These are phyloP conservation scores for Suhomyces anneliseae DNA, from an alignment of 1,139 yeast genomes.

Conservation along the genomic window DNA sequence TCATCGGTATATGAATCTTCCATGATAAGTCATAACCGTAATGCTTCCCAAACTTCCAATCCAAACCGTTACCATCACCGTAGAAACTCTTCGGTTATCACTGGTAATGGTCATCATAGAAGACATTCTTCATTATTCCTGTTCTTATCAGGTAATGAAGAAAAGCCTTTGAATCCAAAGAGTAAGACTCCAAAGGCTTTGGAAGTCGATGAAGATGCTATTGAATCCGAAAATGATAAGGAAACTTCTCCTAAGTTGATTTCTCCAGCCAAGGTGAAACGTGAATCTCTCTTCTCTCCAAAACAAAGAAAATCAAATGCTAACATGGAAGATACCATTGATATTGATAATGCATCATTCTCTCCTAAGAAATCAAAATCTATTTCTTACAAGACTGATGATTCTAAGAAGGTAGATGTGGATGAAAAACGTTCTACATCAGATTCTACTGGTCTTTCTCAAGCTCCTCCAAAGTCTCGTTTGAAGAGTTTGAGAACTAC, in stretches of 20 bases:
- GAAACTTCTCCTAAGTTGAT: slow-evolving; percentile 16
- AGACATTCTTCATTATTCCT: slow-evolving; percentile 51
- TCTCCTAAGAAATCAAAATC: slow-evolving; percentile 43
- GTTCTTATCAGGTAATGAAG: slow-evolving; percentile 35
- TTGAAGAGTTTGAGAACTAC: slow-evolving; percentile 45
- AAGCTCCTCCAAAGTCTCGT: slow-evolving; percentile 23
- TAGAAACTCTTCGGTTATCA: slow-evolving; percentile 33
- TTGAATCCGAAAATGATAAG: slow-evolving; percentile 7
- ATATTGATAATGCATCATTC: slow-evolving; percentile 31
- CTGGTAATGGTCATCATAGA: slow-evolving; percentile 22
- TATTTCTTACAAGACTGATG: slow-evolving; percentile 18
- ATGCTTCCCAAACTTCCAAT: slow-evolving; percentile 21
- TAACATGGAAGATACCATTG: slow-evolving; percentile 20
- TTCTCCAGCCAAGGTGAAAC: slow-evolving; percentile 28
- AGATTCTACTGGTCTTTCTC: slow-evolving; percentile 22
- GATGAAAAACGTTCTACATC: slow-evolving; percentile 38
- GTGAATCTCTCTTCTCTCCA: slow-evolving; percentile 17
- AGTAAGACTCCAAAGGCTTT: neutral
- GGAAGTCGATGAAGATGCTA: slow-evolving; percentile 4
- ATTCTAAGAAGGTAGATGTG: slow-evolving; percentile 15
- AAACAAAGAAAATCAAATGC: slow-evolving; percentile 12
- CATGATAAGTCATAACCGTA: slow-evolving; percentile 29
- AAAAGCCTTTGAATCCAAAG: slow-evolving; percentile 8
- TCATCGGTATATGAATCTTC: slow-evolving; percentile 46
- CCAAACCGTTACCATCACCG: slow-evolving; percentile 29